Evolutionary conservation across 2,329 filamentous ascomycete genomes (phyloP).

Genomic region (Pseudohalonectria lignicola): DNA sequence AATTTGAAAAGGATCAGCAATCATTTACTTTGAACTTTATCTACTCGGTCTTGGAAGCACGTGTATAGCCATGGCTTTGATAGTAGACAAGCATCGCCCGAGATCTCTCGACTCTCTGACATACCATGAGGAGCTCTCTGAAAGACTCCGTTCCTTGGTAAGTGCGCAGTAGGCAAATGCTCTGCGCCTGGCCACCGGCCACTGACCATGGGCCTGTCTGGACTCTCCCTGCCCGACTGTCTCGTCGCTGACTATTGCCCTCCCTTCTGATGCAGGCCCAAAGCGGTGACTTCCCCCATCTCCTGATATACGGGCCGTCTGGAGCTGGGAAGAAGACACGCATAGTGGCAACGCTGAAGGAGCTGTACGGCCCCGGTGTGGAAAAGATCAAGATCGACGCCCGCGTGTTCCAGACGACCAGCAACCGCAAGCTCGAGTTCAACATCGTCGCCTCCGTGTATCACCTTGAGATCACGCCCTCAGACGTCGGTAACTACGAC

Average conservation of each 20-base stretch:
- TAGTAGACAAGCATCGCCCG: slow-evolving; percentile 63
- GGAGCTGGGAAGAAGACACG: slow-evolving; percentile 97
- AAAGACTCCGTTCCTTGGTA: slow-evolving; percentile 78
- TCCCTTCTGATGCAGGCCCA: slow-evolving; percentile 52
- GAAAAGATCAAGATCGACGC: slow-evolving; percentile 99
- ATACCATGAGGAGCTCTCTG: slow-evolving; percentile 83
- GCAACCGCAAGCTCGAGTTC: slow-evolving; percentile 97
- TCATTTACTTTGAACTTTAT: too few relatives aligned
- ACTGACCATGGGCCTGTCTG: too few relatives aligned
- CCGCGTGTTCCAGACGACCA: slow-evolving; percentile 88
- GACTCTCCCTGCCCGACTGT: slow-evolving; percentile 2
- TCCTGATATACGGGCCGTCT: slow-evolving; percentile 92
- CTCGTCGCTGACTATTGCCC: neutral
- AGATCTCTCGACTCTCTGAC: slow-evolving; percentile 67
- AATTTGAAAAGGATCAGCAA: too few relatives aligned
- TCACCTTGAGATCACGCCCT: slow-evolving; percentile 96
- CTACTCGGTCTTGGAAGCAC: too few relatives aligned
- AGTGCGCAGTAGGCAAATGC: too few relatives aligned
- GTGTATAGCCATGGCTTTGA: slow-evolving; percentile 50
- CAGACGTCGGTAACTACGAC: slow-evolving; percentile 93
- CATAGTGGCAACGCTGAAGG: slow-evolving; percentile 89
- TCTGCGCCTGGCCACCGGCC: too few relatives aligned
- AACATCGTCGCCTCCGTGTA: slow-evolving; percentile 97
- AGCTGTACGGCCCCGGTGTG: slow-evolving; percentile 90
- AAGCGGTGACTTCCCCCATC: slow-evolving; percentile 94